Evolutionary conservation across 805 yeast genomes (phyloP).

Genomic region (Suhomyces vadensis): DNA sequence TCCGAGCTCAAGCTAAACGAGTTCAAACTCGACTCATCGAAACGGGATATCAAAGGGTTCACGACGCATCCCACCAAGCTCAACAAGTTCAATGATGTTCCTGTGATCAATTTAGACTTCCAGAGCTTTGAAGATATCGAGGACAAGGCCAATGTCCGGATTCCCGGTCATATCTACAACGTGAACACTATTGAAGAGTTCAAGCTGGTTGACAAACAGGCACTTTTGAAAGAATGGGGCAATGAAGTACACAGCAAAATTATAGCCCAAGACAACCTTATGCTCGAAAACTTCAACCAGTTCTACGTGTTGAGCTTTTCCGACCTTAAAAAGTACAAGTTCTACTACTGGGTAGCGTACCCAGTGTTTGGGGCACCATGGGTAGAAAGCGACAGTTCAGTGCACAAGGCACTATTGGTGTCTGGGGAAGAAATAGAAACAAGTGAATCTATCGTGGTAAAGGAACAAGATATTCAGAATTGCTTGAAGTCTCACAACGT

Average conservation of each 20-base stretch:
- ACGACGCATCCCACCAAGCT: slow-evolving; percentile 35
- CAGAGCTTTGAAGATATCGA: slow-evolving; percentile 23
- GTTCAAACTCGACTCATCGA: slow-evolving; percentile 60
- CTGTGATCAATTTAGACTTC: slow-evolving; percentile 36
- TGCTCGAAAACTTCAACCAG: slow-evolving; percentile 16
- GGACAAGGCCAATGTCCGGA: neutral
- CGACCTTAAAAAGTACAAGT: slow-evolving; percentile 85
- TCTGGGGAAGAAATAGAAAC: slow-evolving; percentile 37
- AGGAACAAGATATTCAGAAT: neutral
- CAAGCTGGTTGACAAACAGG: slow-evolving; percentile 63
- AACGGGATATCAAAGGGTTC: slow-evolving; percentile 46
- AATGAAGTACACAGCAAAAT: slow-evolving; percentile 19
- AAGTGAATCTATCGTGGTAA: neutral
- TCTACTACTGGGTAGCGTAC: slow-evolving; percentile 85
- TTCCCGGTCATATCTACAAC: slow-evolving; percentile 42
- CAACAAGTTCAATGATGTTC: slow-evolving; percentile 36
- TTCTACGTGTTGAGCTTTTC: slow-evolving; percentile 62
- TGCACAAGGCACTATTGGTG: slow-evolving; percentile 52
- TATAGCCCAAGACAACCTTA: slow-evolving; percentile 17
- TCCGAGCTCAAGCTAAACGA: slow-evolving; percentile 73
- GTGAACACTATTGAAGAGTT: slow-evolving; percentile 87
- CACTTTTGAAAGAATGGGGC: slow-evolving; percentile 49
- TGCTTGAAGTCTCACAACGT: neutral
- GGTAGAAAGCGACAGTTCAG: slow-evolving; percentile 45
- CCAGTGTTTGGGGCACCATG: slow-evolving; percentile 65